A percentile compares a stretch with the other conserved stretches of the same genome.
These are phyloP conservation scores for Phyllosticta capitalensis DNA, from an alignment of 2,329 filamentous ascomycete genomes.

Conservation along the genomic window DNA sequence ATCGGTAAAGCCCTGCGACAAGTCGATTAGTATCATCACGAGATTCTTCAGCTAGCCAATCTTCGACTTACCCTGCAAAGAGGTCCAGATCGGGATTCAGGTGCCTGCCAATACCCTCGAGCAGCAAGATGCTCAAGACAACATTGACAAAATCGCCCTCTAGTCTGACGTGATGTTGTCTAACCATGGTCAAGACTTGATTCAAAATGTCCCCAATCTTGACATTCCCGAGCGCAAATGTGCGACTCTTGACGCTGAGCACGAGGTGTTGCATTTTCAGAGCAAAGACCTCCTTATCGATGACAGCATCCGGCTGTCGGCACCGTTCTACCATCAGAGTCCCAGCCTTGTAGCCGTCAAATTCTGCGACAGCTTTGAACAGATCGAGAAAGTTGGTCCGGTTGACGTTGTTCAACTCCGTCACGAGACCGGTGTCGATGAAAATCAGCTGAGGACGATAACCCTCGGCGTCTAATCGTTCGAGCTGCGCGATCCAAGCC, in stretches of 20 bases:
- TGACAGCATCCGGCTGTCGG: conserved; percentile 79
- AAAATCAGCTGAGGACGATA: conserved; percentile 93
- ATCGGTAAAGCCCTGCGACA: conserved; percentile 70
- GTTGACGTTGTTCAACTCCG: conserved; percentile 80
- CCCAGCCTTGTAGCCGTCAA: conserved; percentile 91
- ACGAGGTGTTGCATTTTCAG: conserved; percentile 96
- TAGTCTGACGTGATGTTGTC: conserved; percentile 80
- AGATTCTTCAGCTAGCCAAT: neutral
- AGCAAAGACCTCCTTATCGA: conserved; percentile 84
- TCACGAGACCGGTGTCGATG: conserved; percentile 93
- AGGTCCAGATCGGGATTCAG: conserved; percentile 82
- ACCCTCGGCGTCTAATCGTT: conserved; percentile 72
- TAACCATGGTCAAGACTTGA: conserved; percentile 83
- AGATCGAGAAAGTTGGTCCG: conserved; percentile 87
- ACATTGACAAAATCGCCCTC: conserved; percentile 99
- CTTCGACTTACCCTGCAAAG: conserved; percentile 53
- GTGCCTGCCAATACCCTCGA: conserved; percentile 86
- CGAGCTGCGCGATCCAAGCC: conserved; percentile 66
- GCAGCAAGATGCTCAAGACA: conserved; percentile 82
- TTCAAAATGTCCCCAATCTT: conserved; percentile 94
- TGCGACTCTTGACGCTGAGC: conserved; percentile 78
- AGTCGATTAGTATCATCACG: neutral
- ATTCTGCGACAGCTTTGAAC: conserved; percentile 92
- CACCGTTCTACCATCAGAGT: conserved; percentile 94
- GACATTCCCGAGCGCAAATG: conserved; percentile 84